Base-by-base conservation (phyloP, 2,329 filamentous ascomycete genomes). In the Mollisia scopiformis region DNA sequence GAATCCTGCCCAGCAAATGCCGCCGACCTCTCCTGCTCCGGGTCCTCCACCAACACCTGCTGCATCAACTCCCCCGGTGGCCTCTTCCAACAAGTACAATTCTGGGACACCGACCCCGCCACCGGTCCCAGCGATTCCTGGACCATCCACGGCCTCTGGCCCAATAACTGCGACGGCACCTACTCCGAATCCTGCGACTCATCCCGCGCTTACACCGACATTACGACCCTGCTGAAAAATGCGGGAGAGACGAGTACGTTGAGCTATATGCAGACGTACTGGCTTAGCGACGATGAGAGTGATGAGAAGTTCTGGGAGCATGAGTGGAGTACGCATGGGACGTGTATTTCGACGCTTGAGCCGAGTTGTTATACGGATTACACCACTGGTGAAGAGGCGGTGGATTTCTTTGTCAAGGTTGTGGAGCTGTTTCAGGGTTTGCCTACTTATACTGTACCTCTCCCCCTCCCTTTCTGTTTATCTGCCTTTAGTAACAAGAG, bases 51-150 rank as follows among this genome's bases (percentile, higher is more conserved):
- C 19, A 28, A 47, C 21, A 47, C 43, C 21, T 93, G 90, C 78
- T 93, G 90, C 76, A 90, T 92, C 78, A 90, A 90, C 70, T 80
- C 84, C 23, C 89, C 89, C 0, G 86, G 88, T 3, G 90, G 90
- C 7, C 84, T 90, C 63, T 76, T 93, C 47, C 80, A 92, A 4
- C 84, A 86, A 74, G 92, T 90, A 2, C 90, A 93, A 69, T 92
- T 93, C 76, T 93, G 90, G 90, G 89, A 93, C 70, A 83, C 85
- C 0, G 72, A 82, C 60, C 88, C 88, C 1, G 46, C 30, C 19
- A 56, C 51, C 55, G 60, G 63, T 5, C 62, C 62, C 10, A 49
- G 37, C 3, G 61, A 61, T 30, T 62, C 58, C 6, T 93, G 89
- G 89, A 91, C 88, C 0, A 83, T 91, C 50, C 89, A 92, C 69